Evolutionary conservation across 2,329 filamentous ascomycete genomes (phyloP).

Genomic region (Bipolaris oryzae): DNA sequence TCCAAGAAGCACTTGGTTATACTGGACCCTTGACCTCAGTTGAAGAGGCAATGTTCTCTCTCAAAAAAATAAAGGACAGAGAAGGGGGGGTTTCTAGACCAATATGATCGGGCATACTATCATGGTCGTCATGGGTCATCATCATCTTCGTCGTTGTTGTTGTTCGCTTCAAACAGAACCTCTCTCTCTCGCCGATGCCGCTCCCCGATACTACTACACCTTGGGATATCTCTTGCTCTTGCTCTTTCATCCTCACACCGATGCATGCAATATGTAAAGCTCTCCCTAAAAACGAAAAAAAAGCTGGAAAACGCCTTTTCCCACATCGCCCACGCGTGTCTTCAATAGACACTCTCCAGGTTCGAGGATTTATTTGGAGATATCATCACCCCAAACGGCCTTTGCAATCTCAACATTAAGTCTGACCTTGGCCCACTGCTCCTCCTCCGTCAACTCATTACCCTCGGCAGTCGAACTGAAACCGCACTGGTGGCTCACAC

Average conservation of each 20-base stretch:
- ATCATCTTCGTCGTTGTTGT: neutral
- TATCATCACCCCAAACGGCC: constrained; percentile 61
- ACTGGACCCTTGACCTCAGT: no score
- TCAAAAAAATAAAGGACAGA: no score
- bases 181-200: no score
- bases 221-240: no score
- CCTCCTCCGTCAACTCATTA: constrained; percentile 61
- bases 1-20: neutral
- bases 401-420: constrained; percentile 64
- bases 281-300: no score
- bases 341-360: neutral
- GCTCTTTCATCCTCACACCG: no score
- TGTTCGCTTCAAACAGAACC: no score
- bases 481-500: constrained; percentile 64
- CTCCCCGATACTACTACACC: no score
- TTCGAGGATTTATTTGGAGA: constrained; percentile 24
- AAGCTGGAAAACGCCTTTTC: neutral
- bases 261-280: no score
- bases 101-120: neutral
- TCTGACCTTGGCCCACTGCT: constrained; percentile 64
- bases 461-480: constrained; percentile 64
- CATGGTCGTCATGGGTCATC: neutral
- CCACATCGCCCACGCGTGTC: neutral
- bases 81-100: no score
- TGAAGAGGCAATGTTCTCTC: no score